A percentile compares a stretch with the other conserved stretches of the same genome.
Conservation (phyloP, 441 rosid species). For the Lepidium campestre region DNA sequence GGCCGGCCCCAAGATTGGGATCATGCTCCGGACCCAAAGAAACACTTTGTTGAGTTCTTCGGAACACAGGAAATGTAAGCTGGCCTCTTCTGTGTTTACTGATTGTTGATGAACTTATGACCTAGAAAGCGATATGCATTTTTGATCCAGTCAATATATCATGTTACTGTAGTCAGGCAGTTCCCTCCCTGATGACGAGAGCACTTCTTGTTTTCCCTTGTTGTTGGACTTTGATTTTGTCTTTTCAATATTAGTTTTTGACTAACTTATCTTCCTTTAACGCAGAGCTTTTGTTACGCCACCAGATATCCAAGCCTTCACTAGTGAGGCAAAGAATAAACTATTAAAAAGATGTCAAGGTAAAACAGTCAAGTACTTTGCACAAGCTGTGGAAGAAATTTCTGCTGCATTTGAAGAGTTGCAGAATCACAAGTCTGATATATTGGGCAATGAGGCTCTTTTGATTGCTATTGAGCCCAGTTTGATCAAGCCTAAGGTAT, state of each 20-base stretch:
- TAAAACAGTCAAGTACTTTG: conserved; percentile 64
- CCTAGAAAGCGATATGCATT: not conserved
- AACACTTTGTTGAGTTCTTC: conserved; percentile 81
- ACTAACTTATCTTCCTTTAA: conserved; percentile 7
- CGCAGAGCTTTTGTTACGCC: conserved; percentile 94
- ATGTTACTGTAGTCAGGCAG: not conserved
- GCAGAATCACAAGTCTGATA: conserved; percentile 43
- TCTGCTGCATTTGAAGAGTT: conserved; percentile 69
- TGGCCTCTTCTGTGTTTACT: not conserved
- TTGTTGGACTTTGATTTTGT: not conserved
- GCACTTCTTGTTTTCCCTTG: not conserved
- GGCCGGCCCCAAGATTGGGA: conserved; percentile 89
- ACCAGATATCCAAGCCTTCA: conserved; percentile 76
- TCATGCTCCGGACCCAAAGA: conserved; percentile 69
- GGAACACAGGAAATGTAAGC: conserved; percentile 98
- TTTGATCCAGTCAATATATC: not conserved
- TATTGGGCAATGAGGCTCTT: conserved; percentile 38
- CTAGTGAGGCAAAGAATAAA: conserved; percentile 68
- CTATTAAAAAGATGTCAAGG: conserved; percentile 60
- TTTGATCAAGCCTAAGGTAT: conserved; percentile 35
- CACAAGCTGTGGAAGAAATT: conserved; percentile 86
- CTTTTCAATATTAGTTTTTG: conserved; percentile 7
- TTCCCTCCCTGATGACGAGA: not conserved
- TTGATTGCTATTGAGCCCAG: conserved; percentile 41
- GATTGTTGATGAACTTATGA: not conserved